Conservation (phyloP, 116 monocot species). For the Cymodocea nodosa region DNA sequence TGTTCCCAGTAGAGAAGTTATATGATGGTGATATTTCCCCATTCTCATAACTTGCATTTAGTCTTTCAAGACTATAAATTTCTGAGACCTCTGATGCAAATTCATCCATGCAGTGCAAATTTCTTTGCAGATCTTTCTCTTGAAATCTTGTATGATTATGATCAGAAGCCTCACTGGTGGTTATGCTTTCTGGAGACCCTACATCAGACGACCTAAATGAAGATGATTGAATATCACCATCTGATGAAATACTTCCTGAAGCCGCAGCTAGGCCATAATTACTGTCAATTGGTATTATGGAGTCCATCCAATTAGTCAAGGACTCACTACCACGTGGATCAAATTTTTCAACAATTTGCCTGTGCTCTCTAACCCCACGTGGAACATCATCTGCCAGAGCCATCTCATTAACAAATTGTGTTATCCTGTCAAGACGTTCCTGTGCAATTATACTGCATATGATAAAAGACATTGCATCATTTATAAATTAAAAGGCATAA, state of each 20-base stretch:
- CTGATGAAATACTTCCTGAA: constrained; percentile 26
- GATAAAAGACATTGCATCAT: background rate
- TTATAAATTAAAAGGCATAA: background rate
- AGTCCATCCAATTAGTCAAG: constrained; percentile 42
- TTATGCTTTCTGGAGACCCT: constrained; percentile 72
- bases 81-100: constrained; percentile 62
- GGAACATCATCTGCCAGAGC: constrained; percentile 34
- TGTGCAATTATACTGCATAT: constrained; percentile 75
- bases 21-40: constrained; percentile 47
- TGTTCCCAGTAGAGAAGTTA: constrained; percentile 12
- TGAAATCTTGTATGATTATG: constrained; percentile 49
- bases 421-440: constrained; percentile 87
- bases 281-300: constrained; percentile 54
- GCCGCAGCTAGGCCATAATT: constrained; percentile 32
- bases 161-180: constrained; percentile 66
- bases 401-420: constrained; percentile 75
- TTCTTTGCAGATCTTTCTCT: constrained; percentile 45
- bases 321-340: constrained; percentile 21
- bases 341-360: constrained; percentile 31
- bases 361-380: constrained; percentile 23
- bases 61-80: constrained; percentile 77
- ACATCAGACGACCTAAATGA: constrained; percentile 36
- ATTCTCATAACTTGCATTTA: constrained; percentile 46
- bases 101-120: constrained; percentile 52
- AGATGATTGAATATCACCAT: constrained; percentile 27